Base-by-base conservation (phyloP, 768 basidiomycete species). In the Termitomyces sp. region DNA sequence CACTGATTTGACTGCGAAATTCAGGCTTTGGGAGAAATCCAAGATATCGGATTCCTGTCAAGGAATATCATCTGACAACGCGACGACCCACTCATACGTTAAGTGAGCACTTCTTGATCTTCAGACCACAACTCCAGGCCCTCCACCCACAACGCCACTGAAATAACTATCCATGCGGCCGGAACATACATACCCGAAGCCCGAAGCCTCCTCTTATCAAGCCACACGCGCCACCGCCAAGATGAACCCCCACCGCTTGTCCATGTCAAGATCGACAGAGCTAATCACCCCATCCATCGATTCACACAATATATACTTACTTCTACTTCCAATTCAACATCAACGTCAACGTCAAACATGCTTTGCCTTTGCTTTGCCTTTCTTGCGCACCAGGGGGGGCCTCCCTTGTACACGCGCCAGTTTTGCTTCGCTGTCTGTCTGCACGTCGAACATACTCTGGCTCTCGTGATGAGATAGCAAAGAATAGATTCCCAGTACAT, bases 231-330 rank as follows among this genome's bases (percentile, higher is more conserved):
- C 54, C 54, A 55, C 54, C 38, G 28, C 38, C 18, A n/a, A 51
- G 39, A 52, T 44, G 40, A 32, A n/a, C 20, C 5, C 28, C 58
- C 12, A 18, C 50, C 32, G n/a, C 40, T 53, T 12, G 42, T 52
- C 51, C n/a, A 53, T 18, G 42, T 52, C 51, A 36, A 53, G 58
- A 59, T 59, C 58, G 51, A 18, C 51, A 52, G 42, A 46, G 51
- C 51, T 24, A 53, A 59, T 59, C 58, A 53, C 32, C 57, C 57
- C 16, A 38, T 15, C 12, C 15, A 49, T 12, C 15, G 20, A 38
- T 12, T 11, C 16, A 4, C 28, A 28, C 28, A 28, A 24, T 20
- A 7, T 8, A 22, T 24, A 16, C 11, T 3, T 40, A 18, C 8
- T 52, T 46, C 50, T 42, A 28, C 42, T 35, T 44, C 22, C 22